These are phyloP conservation scores for Lavandula angustifolia DNA, from an alignment of 257 asterid species.

Conservation along the genomic window DNA sequence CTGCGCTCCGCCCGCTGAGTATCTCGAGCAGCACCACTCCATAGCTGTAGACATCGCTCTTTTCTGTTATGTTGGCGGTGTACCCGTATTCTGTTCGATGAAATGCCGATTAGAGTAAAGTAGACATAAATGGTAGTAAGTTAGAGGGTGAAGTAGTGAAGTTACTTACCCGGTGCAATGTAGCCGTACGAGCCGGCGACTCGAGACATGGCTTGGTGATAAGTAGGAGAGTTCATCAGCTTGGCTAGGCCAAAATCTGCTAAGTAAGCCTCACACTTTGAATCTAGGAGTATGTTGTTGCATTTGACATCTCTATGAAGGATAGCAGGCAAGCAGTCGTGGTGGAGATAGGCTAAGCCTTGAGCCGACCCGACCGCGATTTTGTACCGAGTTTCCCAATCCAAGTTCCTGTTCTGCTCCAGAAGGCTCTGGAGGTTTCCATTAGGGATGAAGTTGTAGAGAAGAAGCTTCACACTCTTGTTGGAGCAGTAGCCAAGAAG, in stretches of 20 bases:
- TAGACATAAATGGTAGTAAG: not conserved
- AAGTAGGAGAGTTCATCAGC: conserved; percentile 80
- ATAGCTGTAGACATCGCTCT: conserved; percentile 92
- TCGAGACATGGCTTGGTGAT: conserved; percentile 85
- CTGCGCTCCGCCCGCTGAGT: conserved; percentile 79
- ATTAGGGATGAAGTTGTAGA: conserved; percentile 77
- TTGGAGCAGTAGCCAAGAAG: conserved; percentile 86
- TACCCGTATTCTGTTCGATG: conserved; percentile 78
- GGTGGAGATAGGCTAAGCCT: conserved; percentile 92
- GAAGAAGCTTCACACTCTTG: conserved; percentile 77
- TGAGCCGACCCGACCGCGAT: conserved; percentile 92
- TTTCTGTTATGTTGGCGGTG: conserved; percentile 80
- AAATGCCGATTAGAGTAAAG: not conserved
- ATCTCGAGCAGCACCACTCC: conserved; percentile 91
- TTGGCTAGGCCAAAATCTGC: conserved; percentile 99
- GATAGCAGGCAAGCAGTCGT: conserved; percentile 82
- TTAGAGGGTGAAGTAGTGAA: not conserved
- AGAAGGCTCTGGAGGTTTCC: conserved; percentile 88
- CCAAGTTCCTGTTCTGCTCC: conserved; percentile 68
- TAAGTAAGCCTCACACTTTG: conserved; percentile 76
- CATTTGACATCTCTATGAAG: conserved; percentile 93
- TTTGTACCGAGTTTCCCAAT: conserved; percentile 91
- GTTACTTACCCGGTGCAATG: conserved; percentile 88
- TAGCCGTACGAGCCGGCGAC: conserved; percentile 94
- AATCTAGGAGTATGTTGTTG: conserved; percentile 85